Evolutionary conservation across 129 eudicot species (phyloP).

Genomic region (Tagetes patula): DNA sequence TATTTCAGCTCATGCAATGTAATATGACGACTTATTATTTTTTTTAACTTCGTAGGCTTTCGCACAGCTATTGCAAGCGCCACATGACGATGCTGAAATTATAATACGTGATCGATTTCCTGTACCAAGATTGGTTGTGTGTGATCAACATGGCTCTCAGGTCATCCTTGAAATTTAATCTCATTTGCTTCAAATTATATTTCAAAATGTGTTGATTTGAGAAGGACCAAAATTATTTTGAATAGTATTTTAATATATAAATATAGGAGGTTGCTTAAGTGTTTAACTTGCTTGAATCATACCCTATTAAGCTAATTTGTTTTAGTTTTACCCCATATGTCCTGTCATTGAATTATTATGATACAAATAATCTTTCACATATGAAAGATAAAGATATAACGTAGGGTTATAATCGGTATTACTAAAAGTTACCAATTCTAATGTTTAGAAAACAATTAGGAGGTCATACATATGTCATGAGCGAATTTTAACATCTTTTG

Average conservation of each 20-base stretch:
- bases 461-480: neutral
- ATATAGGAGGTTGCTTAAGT: neutral
- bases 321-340: neutral
- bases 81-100: slow-evolving; percentile 78
- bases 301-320: neutral
- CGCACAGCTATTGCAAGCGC: slow-evolving; percentile 81
- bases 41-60: slow-evolving; percentile 51
- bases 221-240: neutral
- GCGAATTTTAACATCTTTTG: too few species aligned
- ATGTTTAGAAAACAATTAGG: neutral
- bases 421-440: neutral
- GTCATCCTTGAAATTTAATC: slow-evolving; percentile 33
- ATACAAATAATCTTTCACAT: neutral
- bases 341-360: neutral
- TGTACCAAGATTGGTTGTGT: slow-evolving; percentile 91
- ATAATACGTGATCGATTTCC: slow-evolving; percentile 94
- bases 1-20: neutral
- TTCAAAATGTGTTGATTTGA: neutral
- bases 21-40: neutral
- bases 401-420: neutral
- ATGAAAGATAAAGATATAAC: neutral
- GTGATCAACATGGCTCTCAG: slow-evolving; percentile 99
- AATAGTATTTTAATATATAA: neutral
- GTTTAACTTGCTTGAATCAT: neutral
- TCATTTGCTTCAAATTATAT: neutral